Evolutionary conservation across 1,284 basidiomycete species (phyloP), one percentile per base, ranked within the genome.

Genomic region (Malassezia globosa): DNA sequence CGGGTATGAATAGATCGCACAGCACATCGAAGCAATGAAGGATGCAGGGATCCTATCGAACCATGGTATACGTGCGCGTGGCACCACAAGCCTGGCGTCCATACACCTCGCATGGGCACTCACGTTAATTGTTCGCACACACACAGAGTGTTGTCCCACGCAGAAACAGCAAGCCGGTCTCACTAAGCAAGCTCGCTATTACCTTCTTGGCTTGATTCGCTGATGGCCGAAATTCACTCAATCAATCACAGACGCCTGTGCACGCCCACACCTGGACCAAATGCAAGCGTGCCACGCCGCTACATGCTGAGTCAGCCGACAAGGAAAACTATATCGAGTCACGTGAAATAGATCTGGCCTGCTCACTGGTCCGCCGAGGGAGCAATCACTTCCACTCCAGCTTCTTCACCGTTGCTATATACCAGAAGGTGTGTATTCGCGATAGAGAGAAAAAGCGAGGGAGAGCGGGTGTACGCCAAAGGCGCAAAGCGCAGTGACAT

Each of bases 1-100:
- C 67, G 66, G 37, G 68, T 59, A 56, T 70, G 67, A 10, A 43
- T 43, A 33, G 29, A 22, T 3, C 41, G 41, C n/a, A 24, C 7
- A 22, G n/a, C 3, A 10, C 1, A 41, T 18, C 13, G 8, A 18
- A 23, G 31, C 11, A n/a, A 3, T 2, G 19, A 16, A n/a, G 19
- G 14, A 25, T 7, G 8, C 8, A 5, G n/a, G 11, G 3, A 24
- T 25, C 23, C 26, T 13, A n/a, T 23, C 37, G 37, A 22, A 24
- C 37, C 23, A 25, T 25, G 37, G 26, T 16, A 38, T 25, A 24
- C 37, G 26, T 25, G 14, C n/a, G n/a, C n/a, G n/a, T n/a, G n/a
- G n/a, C n/a, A n/a, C n/a, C n/a, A n/a, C n/a, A n/a, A n/a, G n/a
- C n/a, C n/a, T n/a, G n/a, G n/a, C n/a, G n/a, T n/a, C n/a, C n/a